phyloP scores from a whole-genome alignment of 306 rosid genomes.

The Dryas drummondii region DNA sequence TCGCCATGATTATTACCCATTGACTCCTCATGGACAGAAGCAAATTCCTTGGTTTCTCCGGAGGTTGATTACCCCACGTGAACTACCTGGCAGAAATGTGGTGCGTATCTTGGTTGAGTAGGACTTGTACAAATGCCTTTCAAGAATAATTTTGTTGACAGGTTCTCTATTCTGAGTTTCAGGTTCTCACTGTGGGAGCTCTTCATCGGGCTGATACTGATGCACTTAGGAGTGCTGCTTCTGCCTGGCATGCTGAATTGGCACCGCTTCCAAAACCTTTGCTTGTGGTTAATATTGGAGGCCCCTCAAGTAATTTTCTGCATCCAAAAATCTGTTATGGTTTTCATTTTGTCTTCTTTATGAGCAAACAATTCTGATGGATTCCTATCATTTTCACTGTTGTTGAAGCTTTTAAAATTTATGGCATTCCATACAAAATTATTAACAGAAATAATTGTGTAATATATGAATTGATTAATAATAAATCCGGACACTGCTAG shows the following conservation, averaged over 20 bases:
- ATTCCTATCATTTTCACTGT: not conserved
- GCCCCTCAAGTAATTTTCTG: slow-evolving; percentile 67
- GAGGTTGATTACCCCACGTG: slow-evolving; percentile 81
- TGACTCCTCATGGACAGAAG: slow-evolving; percentile 61
- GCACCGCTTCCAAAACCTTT: slow-evolving; percentile 79
- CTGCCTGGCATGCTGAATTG: slow-evolving; percentile 71
- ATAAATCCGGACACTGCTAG: not conserved
- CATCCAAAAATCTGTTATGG: not conserved
- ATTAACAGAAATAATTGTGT: not conserved
- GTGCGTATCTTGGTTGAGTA: slow-evolving; percentile 44
- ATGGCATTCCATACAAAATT: not conserved
- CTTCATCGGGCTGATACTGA: slow-evolving; percentile 85
- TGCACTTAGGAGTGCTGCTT: slow-evolving; percentile 74
- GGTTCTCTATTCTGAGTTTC: slow-evolving; percentile 23
- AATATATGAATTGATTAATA: too few species aligned
- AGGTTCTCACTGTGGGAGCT: slow-evolving; percentile 91
- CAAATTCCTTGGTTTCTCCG: slow-evolving; percentile 81
- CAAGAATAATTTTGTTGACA: not conserved
- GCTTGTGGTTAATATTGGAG: slow-evolving; percentile 83
- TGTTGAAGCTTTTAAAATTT: not conserved
- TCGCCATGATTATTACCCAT: slow-evolving; percentile 77
- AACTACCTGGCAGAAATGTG: slow-evolving; percentile 82
- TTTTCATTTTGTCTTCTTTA: not conserved
- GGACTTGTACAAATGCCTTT: slow-evolving; percentile 14
- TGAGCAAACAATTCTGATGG: not conserved